Evolutionary conservation across 177 flowering plant species (phyloP), one percentile per base, ranked within the genome.

Genomic region (Telopea speciosissima): DNA sequence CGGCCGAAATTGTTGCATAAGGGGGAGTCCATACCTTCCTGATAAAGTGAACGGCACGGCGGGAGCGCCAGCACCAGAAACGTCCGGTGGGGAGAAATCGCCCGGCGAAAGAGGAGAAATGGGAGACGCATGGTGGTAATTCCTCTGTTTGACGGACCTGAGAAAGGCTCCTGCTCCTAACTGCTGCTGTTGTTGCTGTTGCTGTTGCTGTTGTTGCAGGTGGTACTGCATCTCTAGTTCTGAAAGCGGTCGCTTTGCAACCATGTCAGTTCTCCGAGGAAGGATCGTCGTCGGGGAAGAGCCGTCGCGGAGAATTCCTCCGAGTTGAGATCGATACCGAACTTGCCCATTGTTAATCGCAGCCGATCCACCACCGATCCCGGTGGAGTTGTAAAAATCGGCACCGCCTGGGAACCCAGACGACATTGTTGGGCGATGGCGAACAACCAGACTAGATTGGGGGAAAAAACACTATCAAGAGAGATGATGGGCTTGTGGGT

Each of bases 61-160:
- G 13, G 54, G 4, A 12, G 54, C 54, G 1, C 1, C 49, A 13
- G 49, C 3, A 13, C 75, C 70, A 17, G 73, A 59, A 33, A 60
- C 66, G 61, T 61, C 69, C 54, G 78, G 68, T 26, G 78, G 24
- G 1, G 79, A 70, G 61, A 78, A 82, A 68, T 87, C 90, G 4
- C 83, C 68, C 3, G 86, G 83, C 7, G 89, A 83, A 2, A 85
- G 83, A 36, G 90, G 80, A 5, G 93, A 87, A 2, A 88, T 78
- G 1, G 91, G 88, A 8, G 90, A 84, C 0, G 85, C 61, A 13
- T 83, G 83, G 11, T 82, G 81, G 45, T 65, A 68, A 61, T 64
- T 77, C 68, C 89, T 80, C 61, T 81, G 90, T 80, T 88, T 92
- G 33, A 92, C 93, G 25, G 88, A 85, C 62, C 95, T 76, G 24